Evolutionary conservation across 208 protist species (phyloP), one percentile per base, ranked within the genome.

Genomic region (Leishmania turanica): DNA sequence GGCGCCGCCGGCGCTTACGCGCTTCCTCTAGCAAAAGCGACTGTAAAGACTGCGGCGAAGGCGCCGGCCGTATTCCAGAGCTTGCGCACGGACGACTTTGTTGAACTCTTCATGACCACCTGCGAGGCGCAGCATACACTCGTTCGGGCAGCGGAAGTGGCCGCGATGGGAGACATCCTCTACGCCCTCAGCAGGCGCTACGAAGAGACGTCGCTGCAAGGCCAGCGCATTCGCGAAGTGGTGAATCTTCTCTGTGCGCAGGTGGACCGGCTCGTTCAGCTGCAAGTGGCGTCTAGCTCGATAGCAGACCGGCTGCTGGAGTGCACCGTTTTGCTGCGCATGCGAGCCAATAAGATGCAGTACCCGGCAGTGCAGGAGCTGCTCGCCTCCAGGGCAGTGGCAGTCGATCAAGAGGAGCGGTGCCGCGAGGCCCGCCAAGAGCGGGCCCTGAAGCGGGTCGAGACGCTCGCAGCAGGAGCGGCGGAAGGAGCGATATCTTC

Each of bases 241-340:
- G 54, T 95, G 27, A 85, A 94, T 60, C 68, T 84, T 7, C 82
- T 96, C 47, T 90, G 88, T 31, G 65, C 40, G 0, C 93, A 94
- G n/a, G 37, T 93, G 64, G 81, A 88, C 62, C 87, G 80, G 2
- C 84, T 96, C 66, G 68, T 95, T 77, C 80, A 85, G 58, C 31
- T 85, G 31, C 77, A 88, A n/a, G 73, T 95, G 7, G 71, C 88
- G 4, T 71, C 82, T 1, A 66, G 64, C 11, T 74, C 69, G 49
- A 49, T 84, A 15, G 79, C 84, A 19, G 88, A 87, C 6, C 81
- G 84, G 27, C 60, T 96, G 40, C 82, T 96, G 62, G 91, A 96
- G 79, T 71, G 85, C 70, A 93, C 89, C n/a, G 74, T 96, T 49
- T 82, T 96, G 73, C 84, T 96, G 34, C 88, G 87, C 60, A 95